Percentiles rank a stretch among this genome's conserved stretches.
Evolutionary conservation across 768 basidiomycete genomes (phyloP).

Genomic region (Rhodotorula kratochvilovae): DNA sequence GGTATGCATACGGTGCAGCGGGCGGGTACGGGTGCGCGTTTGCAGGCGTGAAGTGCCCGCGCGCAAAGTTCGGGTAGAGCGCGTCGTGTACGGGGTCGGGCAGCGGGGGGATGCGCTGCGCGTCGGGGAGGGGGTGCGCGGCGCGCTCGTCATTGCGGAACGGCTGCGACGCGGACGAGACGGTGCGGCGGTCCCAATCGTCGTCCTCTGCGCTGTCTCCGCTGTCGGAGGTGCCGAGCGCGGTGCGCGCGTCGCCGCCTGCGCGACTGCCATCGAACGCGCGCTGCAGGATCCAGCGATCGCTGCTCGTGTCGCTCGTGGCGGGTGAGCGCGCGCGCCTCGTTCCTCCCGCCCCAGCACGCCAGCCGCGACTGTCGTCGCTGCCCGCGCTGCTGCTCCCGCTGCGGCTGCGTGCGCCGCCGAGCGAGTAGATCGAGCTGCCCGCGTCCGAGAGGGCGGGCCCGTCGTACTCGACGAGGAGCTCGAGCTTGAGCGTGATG

Average conservation of each 20-base stretch:
- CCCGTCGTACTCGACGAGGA: constrained; percentile 10
- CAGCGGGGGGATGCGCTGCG: neutral
- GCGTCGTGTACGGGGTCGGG: neutral
- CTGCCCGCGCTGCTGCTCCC: neutral
- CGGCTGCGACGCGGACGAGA: neutral
- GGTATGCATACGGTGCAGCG: neutral
- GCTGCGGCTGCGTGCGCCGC: neutral
- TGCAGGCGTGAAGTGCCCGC: neutral
- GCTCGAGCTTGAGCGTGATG: constrained; percentile 4
- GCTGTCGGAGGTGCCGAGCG: neutral
- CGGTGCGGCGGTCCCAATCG: constrained; percentile 4
- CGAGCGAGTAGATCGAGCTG: neutral
- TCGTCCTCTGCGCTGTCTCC: neutral
- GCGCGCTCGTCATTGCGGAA: neutral
- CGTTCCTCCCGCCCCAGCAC: neutral
- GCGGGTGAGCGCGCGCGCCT: neutral
- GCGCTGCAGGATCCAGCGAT: neutral
- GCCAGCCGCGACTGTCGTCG: neutral
- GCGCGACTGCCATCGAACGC: neutral
- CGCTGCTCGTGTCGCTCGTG: neutral
- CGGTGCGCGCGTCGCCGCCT: neutral
- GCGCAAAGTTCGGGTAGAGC: neutral
- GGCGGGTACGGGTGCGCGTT: neutral
- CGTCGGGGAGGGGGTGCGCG: neutral
- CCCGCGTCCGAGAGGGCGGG: neutral